Evolutionary conservation across 2,329 filamentous ascomycete genomes (phyloP), one percentile per base, ranked within the genome.

Genomic region (Fusarium dimerum): DNA sequence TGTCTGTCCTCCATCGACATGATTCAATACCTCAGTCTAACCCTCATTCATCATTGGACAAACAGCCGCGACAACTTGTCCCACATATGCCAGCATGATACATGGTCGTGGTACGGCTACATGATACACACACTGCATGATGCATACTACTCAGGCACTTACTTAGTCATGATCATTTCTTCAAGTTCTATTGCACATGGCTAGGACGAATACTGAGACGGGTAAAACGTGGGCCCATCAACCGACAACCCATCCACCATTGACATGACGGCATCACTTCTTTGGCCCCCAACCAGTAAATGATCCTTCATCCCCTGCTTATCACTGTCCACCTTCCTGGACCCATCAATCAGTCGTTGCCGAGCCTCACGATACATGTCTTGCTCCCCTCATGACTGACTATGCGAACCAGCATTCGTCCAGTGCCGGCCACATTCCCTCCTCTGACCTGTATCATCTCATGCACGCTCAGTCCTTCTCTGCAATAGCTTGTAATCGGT

Each of bases 401-500:
- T 44, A 47, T 50, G 48, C 17, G 48, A 45, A 54, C 48, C 52
- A 50, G 51, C 55, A 26, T 55, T 55, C 10, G 43, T 52, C 40
- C 32, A 48, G 42, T 49, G 46, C 54, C 51, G 34, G 18, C 49
- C 43, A 39, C 48, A 36, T 40, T 43, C 53, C 49, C 46, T 46
- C 50, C 38, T 50, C 54, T 61, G 47, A 55, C 54, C 59, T 48
- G 55, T 52, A 54, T 59, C 51, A 45, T 54, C 52, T 50, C 51
- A 48, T 54, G 46, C 54, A 50, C 57, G 66, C 71, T 85, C 83
- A 99, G 77, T 99, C 94, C 84, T 97, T 97, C 82, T 99, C 94
- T 53, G 92, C 92, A 74, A 99, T 99, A 51, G 93, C 92, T 77
- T 97, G 92, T 78, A 99, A 84, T 75, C 94, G 85, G 77, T 97